Conservation (phyloP, 2,329 filamentous ascomycete genomes). For the Ophiocordyceps australis region DNA sequence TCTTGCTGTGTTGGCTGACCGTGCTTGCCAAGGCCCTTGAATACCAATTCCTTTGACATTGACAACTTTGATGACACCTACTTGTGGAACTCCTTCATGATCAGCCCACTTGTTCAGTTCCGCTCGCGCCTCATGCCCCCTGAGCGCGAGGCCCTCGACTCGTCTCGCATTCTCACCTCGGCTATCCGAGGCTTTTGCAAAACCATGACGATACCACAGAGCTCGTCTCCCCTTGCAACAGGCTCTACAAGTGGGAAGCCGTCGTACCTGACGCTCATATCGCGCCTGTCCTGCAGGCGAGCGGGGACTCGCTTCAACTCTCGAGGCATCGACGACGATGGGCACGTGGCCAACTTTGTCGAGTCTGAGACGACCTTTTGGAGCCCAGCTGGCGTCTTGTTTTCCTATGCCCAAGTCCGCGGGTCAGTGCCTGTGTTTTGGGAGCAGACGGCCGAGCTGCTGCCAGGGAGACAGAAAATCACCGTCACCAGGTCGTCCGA, state of each 20-base stretch:
- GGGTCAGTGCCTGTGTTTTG: constrained; percentile 94
- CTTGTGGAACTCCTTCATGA: constrained; percentile 98
- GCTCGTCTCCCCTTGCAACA: constrained; percentile 52
- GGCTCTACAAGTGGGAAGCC: constrained; percentile 51
- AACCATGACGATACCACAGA: constrained; percentile 69
- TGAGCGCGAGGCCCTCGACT: constrained; percentile 67
- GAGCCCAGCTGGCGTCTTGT: constrained; percentile 59
- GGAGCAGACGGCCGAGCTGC: constrained; percentile 78
- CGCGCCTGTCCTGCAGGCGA: constrained; percentile 72
- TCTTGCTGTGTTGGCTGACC: too few relatives aligned
- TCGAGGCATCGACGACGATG: constrained; percentile 93
- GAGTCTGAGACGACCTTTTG: constrained; percentile 91
- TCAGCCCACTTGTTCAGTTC: constrained; percentile 79
- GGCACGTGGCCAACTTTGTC: constrained; percentile 97
- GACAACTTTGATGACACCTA: constrained; percentile 87
- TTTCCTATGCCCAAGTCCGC: constrained; percentile 85
- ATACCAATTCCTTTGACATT: constrained; percentile 67
- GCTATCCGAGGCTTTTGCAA: constrained; percentile 86
- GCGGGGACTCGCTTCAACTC: constrained; percentile 94
- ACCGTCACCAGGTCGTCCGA: constrained; percentile 74
- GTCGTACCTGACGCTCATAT: constrained; percentile 76
- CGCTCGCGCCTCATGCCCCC: constrained; percentile 59
- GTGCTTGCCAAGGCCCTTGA: constrained; percentile 50
- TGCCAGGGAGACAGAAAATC: constrained; percentile 91
- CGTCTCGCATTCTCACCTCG: constrained; percentile 74